Percentiles rank a stretch among this genome's conserved stretches.
Evolutionary conservation across 1,284 basidiomycete genomes (phyloP).

Genomic region (Cutaneotrichosporon cyanovorans): DNA sequence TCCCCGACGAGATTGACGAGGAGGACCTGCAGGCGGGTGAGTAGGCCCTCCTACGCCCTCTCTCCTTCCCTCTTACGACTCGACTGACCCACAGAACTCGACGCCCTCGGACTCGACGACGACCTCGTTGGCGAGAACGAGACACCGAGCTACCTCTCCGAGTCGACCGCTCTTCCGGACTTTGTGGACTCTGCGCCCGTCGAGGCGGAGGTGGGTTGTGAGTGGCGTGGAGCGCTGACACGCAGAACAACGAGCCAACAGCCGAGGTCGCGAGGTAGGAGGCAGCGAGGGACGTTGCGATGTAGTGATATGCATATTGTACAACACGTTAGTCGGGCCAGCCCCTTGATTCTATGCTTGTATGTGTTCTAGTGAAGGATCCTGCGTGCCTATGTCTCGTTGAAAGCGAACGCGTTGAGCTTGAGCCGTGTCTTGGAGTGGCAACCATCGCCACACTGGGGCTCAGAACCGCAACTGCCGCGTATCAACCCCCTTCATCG

Average conservation of each 20-base stretch:
- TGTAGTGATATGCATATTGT: too few relatives aligned
- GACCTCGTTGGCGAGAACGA: constrained; percentile 66
- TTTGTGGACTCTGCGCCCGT: constrained; percentile 76
- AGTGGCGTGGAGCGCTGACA: background rate
- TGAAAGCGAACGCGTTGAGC: too few relatives aligned
- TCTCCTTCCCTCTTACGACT: too few relatives aligned
- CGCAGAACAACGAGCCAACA: constrained; percentile 9
- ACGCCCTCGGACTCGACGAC: constrained; percentile 71
- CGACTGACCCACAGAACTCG: constrained; percentile 58
- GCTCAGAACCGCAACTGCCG: constrained; percentile 32
- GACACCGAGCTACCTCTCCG: constrained; percentile 72
- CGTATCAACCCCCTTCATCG: constrained; percentile 45
- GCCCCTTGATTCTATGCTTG: too few relatives aligned
- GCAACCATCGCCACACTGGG: too few relatives aligned
- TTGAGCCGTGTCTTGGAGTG: too few relatives aligned
- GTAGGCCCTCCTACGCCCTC: constrained; percentile 32
- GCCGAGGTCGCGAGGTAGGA: constrained; percentile 25
- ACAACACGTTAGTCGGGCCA: too few relatives aligned
- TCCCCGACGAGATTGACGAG: constrained; percentile 97
- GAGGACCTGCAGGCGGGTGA: constrained; percentile 90
- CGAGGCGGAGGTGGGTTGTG: constrained; percentile 33
- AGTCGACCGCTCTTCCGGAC: constrained; percentile 77
- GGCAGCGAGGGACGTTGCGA: too few relatives aligned
- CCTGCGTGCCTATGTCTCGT: too few relatives aligned
- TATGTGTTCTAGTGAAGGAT: too few relatives aligned